These are phyloP conservation scores for Diaporthe sp. DNA, from an alignment of 2,329 filamentous ascomycete genomes.

Conservation along the genomic window DNA sequence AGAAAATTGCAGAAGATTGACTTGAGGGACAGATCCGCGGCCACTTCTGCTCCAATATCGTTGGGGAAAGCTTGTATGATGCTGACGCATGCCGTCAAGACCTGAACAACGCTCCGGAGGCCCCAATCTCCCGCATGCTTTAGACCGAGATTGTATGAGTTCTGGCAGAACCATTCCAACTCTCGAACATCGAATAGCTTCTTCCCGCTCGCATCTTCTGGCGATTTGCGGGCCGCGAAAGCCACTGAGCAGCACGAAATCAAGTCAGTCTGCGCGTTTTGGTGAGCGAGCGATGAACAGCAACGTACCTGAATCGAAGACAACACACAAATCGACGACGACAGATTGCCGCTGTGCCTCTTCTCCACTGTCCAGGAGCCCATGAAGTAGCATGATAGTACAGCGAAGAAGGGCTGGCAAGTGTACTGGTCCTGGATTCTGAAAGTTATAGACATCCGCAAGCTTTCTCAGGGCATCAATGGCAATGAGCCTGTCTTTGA, in stretches of 20 bases:
- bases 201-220: constrained; percentile 54
- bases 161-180: constrained; percentile 86
- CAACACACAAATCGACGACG: constrained; percentile 65
- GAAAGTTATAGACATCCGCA: constrained; percentile 66
- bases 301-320: constrained; percentile 59
- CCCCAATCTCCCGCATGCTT: constrained; percentile 69
- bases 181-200: constrained; percentile 73
- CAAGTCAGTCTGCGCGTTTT: constrained; percentile 18
- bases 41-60: constrained; percentile 56
- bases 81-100: constrained; percentile 66
- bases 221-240: constrained; percentile 55
- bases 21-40: constrained; percentile 67
- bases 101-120: constrained; percentile 64
- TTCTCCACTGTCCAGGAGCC: constrained; percentile 53
- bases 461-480: constrained; percentile 71
- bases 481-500: constrained; percentile 71
- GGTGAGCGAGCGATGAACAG: not conserved
- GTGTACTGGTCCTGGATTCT: constrained; percentile 63
- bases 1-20: constrained; percentile 80
- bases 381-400: constrained; percentile 63
- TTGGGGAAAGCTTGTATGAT: constrained; percentile 65
- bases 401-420: constrained; percentile 75
- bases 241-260: constrained; percentile 49
- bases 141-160: constrained; percentile 82
- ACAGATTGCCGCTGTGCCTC: constrained; percentile 41